Conservation (phyloP, 2,329 filamentous ascomycete genomes). For the Cucurbitaria berberidis region DNA sequence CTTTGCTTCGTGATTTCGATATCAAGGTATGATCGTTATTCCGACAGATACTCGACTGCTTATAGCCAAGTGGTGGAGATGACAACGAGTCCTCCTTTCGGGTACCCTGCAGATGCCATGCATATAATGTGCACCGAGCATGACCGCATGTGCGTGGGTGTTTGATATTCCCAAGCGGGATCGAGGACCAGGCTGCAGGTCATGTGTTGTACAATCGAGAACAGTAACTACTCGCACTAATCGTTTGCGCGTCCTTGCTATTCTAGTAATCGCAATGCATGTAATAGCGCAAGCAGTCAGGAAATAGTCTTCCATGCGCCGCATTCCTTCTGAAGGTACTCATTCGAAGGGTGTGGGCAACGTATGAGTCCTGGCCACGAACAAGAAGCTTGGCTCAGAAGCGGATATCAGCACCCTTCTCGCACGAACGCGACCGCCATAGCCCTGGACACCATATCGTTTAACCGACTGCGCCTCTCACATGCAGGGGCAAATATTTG, state of each 20-base stretch:
- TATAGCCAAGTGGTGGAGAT: conserved; percentile 1
- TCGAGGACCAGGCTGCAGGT: neutral
- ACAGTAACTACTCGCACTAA: no score
- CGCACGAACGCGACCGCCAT: neutral
- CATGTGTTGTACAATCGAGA: no score
- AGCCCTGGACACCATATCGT: neutral
- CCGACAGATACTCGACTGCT: neutral
- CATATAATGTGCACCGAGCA: neutral
- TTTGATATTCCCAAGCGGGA: neutral
- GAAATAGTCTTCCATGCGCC: neutral
- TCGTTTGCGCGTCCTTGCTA: no score
- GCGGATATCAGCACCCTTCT: neutral
- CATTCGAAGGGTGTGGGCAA: neutral
- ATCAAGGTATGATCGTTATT: neutral
- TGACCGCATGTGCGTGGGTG: neutral
- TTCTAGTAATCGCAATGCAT: no score
- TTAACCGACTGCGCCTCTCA: no score
- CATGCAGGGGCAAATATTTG: neutral
- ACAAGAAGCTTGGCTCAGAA: neutral
- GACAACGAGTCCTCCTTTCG: neutral
- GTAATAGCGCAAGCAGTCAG: neutral
- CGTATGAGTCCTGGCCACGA: neutral
- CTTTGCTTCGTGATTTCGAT: neutral
- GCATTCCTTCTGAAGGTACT: no score
- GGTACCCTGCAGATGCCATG: neutral